Conservation (phyloP, 2,329 filamentous ascomycete species). For the Fusarium piperis region DNA sequence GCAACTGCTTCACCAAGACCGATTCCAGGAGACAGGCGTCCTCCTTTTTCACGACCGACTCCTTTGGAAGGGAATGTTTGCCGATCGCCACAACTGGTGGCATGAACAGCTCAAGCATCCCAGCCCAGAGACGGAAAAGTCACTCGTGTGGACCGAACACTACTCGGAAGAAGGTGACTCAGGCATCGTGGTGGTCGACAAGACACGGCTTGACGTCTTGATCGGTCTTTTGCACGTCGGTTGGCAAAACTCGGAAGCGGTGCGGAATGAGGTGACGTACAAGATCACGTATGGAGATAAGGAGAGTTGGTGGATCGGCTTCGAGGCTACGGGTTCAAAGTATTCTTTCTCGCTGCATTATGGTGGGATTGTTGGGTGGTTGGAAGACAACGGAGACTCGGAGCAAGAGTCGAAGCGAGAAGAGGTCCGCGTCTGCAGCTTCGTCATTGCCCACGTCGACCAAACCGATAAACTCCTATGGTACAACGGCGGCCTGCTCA, state of each 20-base stretch:
- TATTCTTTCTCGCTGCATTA: conserved; percentile 56
- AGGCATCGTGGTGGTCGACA: conserved; percentile 54
- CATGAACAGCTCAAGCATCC: conserved; percentile 49
- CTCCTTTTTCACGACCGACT: conserved; percentile 55
- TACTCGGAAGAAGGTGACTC: conserved; percentile 56
- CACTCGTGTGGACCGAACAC: conserved; percentile 51
- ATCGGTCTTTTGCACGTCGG: conserved; percentile 52
- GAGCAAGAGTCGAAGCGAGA: conserved; percentile 5
- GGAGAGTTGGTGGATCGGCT: conserved; percentile 57
- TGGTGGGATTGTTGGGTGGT: conserved; percentile 52
- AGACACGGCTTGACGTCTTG: conserved; percentile 49
- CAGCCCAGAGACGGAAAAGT: conserved; percentile 45
- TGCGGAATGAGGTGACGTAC: conserved; percentile 54
- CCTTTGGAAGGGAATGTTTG: conserved; percentile 49
- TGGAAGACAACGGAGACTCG: no score
- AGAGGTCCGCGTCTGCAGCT: conserved; percentile 50
- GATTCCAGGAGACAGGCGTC: conserved; percentile 46
- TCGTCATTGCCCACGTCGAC: conserved; percentile 55
- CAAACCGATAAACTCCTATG: conserved; percentile 50
- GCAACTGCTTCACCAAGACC: conserved; percentile 44
- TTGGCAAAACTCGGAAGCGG: conserved; percentile 56
- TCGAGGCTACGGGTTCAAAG: conserved; percentile 50
- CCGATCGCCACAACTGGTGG: conserved; percentile 51
- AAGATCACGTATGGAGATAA: conserved; percentile 56
- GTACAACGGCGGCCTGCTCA: conserved; percentile 56